Conservation (phyloP, 2,329 filamentous ascomycete genomes). For the Sphaerulina vaccinii region DNA sequence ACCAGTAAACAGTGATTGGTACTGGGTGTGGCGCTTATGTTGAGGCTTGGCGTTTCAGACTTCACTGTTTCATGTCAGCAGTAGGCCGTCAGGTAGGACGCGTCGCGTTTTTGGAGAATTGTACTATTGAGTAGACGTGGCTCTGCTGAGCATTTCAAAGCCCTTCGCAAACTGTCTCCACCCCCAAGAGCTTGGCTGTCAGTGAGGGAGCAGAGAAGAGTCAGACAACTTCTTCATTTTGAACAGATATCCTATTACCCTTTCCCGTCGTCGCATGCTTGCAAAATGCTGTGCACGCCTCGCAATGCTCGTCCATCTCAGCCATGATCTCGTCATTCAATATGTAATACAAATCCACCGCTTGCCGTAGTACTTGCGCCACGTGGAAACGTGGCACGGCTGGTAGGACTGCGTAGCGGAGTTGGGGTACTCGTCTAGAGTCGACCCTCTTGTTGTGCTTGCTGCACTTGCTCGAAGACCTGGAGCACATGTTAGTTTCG, state of each 20-base stretch:
- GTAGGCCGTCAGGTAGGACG: neutral
- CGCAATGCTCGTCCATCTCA: conserved; percentile 4
- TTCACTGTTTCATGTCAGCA: conserved; percentile 8
- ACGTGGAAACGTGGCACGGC: too few species aligned
- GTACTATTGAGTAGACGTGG: too few species aligned
- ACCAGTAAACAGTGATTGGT: conserved; percentile 11
- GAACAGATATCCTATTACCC: conserved; percentile 9
- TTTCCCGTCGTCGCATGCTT: conserved; percentile 7
- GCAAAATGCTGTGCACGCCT: conserved; percentile 1
- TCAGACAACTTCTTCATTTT: conserved; percentile 1
- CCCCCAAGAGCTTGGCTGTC: neutral
- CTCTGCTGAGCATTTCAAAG: too few species aligned
- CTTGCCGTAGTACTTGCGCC: neutral
- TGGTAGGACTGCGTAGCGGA: too few species aligned
- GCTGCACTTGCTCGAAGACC: conserved; percentile 94
- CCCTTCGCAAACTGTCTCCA: neutral
- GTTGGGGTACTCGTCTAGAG: too few species aligned
- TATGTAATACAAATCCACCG: conserved; percentile 7
- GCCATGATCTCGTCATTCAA: conserved; percentile 4
- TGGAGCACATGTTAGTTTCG: conserved; percentile 44
- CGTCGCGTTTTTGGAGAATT: too few species aligned
- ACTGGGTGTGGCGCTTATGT: conserved; percentile 8
- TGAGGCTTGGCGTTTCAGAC: neutral
- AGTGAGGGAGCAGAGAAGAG: neutral
- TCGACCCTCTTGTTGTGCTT: conserved; percentile 47